Base-by-base conservation (phyloP, 2,329 filamentous ascomycete genomes). In the Colletotrichum navitas region DNA sequence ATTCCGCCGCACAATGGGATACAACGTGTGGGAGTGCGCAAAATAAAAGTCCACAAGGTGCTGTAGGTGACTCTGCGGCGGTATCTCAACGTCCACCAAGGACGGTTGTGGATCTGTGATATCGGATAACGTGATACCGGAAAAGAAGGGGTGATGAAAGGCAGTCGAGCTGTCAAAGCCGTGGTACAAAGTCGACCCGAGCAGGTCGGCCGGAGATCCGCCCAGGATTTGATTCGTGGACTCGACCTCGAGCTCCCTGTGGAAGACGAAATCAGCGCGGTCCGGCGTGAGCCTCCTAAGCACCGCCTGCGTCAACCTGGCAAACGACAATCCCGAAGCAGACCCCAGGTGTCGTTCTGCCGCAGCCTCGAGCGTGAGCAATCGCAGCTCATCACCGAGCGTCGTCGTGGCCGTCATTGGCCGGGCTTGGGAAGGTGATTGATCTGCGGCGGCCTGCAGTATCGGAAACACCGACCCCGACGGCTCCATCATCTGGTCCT, bases 11-110 rank as follows among this genome's bases (percentile, higher is more conserved):
- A 85, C 62, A n/a, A 85, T 81, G 0, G 84, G 84, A 60, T 85
- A 85, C 0, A 85, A 74, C 0, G 84, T 85, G 61, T 85, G 83
- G 1, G 82, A 84, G 71, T 85, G 84, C 0, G 83, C 81, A 74
- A 85, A 85, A 75, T 85, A 85, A 59, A 84, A 85, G 16, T 81
- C 79, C 5, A 82, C 78, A 32, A 83, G 75, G 29, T 77, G 76
- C 24, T 74, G 73, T 3, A 81, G 65, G 34, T 81, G 75, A 60
- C 76, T 41, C 56, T 77, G 58, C 70, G 58, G 79, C 74, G 14
- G 66, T 66, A 5, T 75, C 41, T 74, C 59, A 16, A 62, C 54
- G 2, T 68, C 73, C 12, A 69, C 68, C 41, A 74, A 71, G 49
- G 76, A 70, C 10, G 32, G 45, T n/a, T 76, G 72, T 7, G 76